phyloP scores from a whole-genome alignment of 2,329 filamentous ascomycete genomes.

The Aschersonia sp. region DNA sequence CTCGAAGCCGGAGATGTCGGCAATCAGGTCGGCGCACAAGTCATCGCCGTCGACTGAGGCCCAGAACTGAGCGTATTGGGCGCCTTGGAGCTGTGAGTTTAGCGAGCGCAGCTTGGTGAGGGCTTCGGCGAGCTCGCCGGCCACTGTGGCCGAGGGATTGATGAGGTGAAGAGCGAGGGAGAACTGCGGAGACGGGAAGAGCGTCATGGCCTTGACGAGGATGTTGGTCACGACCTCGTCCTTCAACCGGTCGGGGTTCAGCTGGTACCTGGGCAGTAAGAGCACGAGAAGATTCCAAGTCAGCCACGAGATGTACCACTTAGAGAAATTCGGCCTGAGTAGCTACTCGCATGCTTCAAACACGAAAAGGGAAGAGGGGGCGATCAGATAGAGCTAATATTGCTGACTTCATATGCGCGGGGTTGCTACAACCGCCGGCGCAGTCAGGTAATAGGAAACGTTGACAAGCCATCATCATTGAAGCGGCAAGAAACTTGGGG shows the following conservation, averaged over 20 bases:
- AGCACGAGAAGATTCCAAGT: too few relatives aligned
- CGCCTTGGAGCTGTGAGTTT: constrained; percentile 75
- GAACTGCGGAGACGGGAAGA: constrained; percentile 95
- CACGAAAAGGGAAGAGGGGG: too few relatives aligned
- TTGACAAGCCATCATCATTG: constrained; percentile 61
- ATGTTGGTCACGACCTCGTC: constrained; percentile 98
- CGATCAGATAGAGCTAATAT: constrained; percentile 55
- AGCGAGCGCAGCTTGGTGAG: constrained; percentile 75
- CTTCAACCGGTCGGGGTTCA: constrained; percentile 95
- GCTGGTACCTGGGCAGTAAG: constrained; percentile 64
- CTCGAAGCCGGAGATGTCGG: constrained; percentile 90
- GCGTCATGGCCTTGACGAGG: constrained; percentile 92
- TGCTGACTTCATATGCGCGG: constrained; percentile 8
- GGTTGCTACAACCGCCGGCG: constrained; percentile 27
- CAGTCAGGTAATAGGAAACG: constrained; percentile 99
- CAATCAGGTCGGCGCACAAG: constrained; percentile 86
- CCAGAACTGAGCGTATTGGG: constrained; percentile 91
- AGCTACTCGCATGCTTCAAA: too few relatives aligned
- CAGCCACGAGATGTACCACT: too few relatives aligned
- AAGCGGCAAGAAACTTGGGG: constrained; percentile 3
- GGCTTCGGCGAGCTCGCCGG: constrained; percentile 72
- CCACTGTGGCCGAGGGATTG: constrained; percentile 54
- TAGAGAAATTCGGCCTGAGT: too few relatives aligned
- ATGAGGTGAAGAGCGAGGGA: constrained; percentile 87
- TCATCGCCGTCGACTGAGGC: constrained; percentile 83